phyloP scores from a whole-genome alignment of 2,329 filamentous ascomycete genomes.

The Aspergillus sp. region DNA sequence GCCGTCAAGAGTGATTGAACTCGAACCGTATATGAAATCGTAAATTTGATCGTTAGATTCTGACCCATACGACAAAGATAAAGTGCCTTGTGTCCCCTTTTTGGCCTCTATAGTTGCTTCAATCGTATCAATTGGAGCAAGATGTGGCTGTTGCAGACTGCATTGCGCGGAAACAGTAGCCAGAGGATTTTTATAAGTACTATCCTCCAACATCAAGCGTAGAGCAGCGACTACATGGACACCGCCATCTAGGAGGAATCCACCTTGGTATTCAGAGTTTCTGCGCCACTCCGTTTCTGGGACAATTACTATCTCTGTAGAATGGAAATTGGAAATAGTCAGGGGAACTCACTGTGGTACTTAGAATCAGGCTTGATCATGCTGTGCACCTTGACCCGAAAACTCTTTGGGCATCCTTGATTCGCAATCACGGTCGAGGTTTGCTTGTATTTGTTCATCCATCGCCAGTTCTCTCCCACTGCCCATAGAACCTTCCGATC shows the following conservation, averaged over 20 bases:
- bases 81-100: slow-evolving; percentile 44
- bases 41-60: slow-evolving; percentile 44
- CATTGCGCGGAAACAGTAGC: slow-evolving; percentile 45
- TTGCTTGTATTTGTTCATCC: slow-evolving; percentile 41
- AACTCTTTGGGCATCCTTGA: slow-evolving; percentile 45
- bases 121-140: slow-evolving; percentile 52
- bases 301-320: slow-evolving; percentile 3
- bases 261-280: slow-evolving; percentile 50
- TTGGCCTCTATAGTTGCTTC: slow-evolving; percentile 45
- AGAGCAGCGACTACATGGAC: slow-evolving; percentile 51
- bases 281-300: slow-evolving; percentile 51
- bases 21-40: slow-evolving; percentile 32
- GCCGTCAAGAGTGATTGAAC: neutral
- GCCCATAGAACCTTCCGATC: slow-evolving; percentile 36
- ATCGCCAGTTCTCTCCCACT: slow-evolving; percentile 55
- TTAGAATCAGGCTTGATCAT: slow-evolving; percentile 45
- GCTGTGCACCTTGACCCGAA: slow-evolving; percentile 42
- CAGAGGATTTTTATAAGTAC: slow-evolving; percentile 34
- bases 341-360: slow-evolving; percentile 40
- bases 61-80: slow-evolving; percentile 49
- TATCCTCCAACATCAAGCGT: slow-evolving; percentile 37
- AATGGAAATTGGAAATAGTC: neutral
- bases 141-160: slow-evolving; percentile 43
- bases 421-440: slow-evolving; percentile 41
- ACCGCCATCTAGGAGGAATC: slow-evolving; percentile 54